These are phyloP conservation scores for Suhomyces choctaworum DNA, from an alignment of 1,139 yeast genomes.

Conservation along the genomic window DNA sequence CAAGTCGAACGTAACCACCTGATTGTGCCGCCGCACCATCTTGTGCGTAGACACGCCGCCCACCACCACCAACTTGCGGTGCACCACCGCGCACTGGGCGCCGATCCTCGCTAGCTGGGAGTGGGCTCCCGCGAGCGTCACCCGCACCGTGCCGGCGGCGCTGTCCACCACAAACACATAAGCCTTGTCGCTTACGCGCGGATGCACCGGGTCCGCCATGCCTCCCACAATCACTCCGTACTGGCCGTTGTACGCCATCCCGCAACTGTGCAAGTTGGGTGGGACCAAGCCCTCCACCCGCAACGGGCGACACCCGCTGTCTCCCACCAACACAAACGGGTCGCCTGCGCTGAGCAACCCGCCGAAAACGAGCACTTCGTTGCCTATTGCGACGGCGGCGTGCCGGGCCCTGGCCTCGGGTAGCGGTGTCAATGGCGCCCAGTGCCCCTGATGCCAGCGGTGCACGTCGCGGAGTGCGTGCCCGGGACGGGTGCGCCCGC, in stretches of 20 bases:
- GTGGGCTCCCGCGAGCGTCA: slow-evolving; percentile 9
- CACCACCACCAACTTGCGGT: slow-evolving; percentile 40
- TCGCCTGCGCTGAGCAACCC: slow-evolving; percentile 31
- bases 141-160: slow-evolving; percentile 9
- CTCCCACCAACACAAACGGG: slow-evolving; percentile 24
- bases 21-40: slow-evolving; percentile 36
- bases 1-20: slow-evolving; percentile 37
- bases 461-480: slow-evolving; percentile 37
- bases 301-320: slow-evolving; percentile 16
- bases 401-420: slow-evolving; percentile 58
- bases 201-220: slow-evolving; percentile 32
- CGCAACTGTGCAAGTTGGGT: slow-evolving; percentile 29
- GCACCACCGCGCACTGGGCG: slow-evolving; percentile 31
- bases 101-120: slow-evolving; percentile 49
- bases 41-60: slow-evolving; percentile 60
- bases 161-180: slow-evolving; percentile 31
- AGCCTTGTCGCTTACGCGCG: slow-evolving; percentile 34
- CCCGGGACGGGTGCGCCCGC: slow-evolving; percentile 71
- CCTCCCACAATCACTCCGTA: slow-evolving; percentile 61
- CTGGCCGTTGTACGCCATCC: slow-evolving; percentile 34
- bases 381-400: slow-evolving; percentile 36
- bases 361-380: slow-evolving; percentile 53
- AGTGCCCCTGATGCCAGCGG: slow-evolving; percentile 36
- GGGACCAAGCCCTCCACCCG: slow-evolving; percentile 19
- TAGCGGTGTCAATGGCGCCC: slow-evolving; percentile 40